Evolutionary conservation across 805 yeast genomes (phyloP).

Genomic region (Dipodascus albidus): DNA sequence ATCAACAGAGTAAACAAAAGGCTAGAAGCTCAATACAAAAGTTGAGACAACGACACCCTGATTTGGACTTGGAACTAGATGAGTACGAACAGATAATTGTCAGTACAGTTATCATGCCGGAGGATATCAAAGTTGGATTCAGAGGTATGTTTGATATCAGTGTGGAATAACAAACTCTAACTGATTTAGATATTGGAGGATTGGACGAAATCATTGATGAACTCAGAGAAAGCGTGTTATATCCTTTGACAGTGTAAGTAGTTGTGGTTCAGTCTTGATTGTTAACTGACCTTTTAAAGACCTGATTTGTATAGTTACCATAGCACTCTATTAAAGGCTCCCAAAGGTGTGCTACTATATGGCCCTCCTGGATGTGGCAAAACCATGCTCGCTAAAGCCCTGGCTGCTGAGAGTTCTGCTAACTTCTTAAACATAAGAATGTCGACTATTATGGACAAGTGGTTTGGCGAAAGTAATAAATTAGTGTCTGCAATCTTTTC

Average conservation of each 20-base stretch:
- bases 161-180: background rate
- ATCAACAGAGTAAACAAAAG: constrained; percentile 50
- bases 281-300: constrained; percentile 15
- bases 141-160: constrained; percentile 21
- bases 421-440: constrained; percentile 82
- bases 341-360: constrained; percentile 83
- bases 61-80: constrained; percentile 37
- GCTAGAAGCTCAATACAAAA: constrained; percentile 47
- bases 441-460: constrained; percentile 92
- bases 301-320: constrained; percentile 60
- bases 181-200: constrained; percentile 66
- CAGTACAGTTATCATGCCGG: constrained; percentile 71
- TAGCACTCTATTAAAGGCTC: constrained; percentile 58
- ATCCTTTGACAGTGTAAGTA: constrained; percentile 50
- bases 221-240: constrained; percentile 74
- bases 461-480: constrained; percentile 96
- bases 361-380: constrained; percentile 99
- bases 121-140: constrained; percentile 67
- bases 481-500: constrained; percentile 88
- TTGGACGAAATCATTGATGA: constrained; percentile 73
- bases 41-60: constrained; percentile 50
- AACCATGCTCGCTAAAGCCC: constrained; percentile 93
- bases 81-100: constrained; percentile 71
- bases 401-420: constrained; percentile 86
- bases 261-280: background rate